Base-by-base conservation (phyloP, 495 filamentous ascomycete species). In the Cudoniella acicularis region DNA sequence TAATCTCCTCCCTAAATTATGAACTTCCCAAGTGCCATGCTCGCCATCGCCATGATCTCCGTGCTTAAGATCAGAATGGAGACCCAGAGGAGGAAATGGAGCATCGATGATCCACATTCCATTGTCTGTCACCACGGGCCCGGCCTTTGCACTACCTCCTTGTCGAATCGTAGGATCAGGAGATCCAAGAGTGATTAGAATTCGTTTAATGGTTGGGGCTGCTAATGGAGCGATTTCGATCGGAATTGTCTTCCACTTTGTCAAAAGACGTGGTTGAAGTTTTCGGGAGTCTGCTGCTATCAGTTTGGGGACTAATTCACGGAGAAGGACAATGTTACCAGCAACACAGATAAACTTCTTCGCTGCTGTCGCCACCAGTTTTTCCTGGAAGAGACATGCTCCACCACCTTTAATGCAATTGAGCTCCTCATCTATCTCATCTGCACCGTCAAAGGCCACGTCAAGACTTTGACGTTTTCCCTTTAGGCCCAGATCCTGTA, bases 371-470 rank as follows among this genome's bases (percentile, higher is more conserved):
- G 92, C 92, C 13, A 98, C 93, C 21, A 98, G 77, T 77, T 98
- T 98, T 78, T 98, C 94, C 74, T 98, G 95, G 79, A 96, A 97
- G 58, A 97, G 74, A 73, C 95, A 98, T 24, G 92, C 94, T 46
- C 94, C 94, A 16, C 94, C 94, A 47, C 94, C 94, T 76, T 98
- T 98, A 74, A 98, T 96, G 68, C 91, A 90, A 73, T 98, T 98
- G 52, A 98, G 73, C 41, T 92, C 89, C 21, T 90, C 89, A 71
- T 98, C 94, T 24, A 98, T 91, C 77, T 98, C 94, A 70, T 98
- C 94, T 21, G 94, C 95, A 40, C 94, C 93, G 73, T 97, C 93
- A 65, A 98, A 98, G 26, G 86, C 86, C 25, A 98, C 86, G 67
- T 96, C 92, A 52, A 94, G 77, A 52, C 68, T 70, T 56, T 72